Percentiles rank a stretch among this genome's conserved stretches.
phyloP scores from a whole-genome alignment of 192 early-diverging fungal genomes.

The Coemansia sp. region DNA sequence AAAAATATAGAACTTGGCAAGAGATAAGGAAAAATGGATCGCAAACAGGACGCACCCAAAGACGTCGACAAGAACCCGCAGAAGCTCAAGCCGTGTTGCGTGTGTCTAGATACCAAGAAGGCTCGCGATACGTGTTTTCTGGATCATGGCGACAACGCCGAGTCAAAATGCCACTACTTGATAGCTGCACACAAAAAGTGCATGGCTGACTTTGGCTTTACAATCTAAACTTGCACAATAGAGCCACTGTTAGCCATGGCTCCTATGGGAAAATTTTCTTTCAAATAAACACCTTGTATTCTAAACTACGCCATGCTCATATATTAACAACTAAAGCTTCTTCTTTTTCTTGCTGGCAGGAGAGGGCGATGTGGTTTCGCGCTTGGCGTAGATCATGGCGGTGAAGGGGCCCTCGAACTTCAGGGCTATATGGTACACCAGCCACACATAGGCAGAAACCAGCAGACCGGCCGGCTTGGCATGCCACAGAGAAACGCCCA shows the following conservation, averaged over 20 bases:
- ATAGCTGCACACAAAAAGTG: conserved; percentile 86
- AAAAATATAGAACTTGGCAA: too few relatives aligned
- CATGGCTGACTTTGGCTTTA: conserved; percentile 93
- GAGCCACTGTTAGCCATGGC: too few relatives aligned
- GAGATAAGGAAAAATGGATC: too few relatives aligned
- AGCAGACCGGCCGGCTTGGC: conserved; percentile 68
- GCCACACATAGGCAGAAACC: conserved; percentile 65
- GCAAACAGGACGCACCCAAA: conserved; percentile 4
- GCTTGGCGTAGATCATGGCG: conserved; percentile 70
- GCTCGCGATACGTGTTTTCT: conserved; percentile 87
- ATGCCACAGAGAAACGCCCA: conserved; percentile 80
- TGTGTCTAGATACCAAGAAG: conserved; percentile 93
- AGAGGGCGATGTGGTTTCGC: conserved; percentile 26
- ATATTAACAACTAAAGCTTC: conserved; percentile 22
- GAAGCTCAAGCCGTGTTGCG: conserved; percentile 87
- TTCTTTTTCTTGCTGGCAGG: conserved; percentile 23
- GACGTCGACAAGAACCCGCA: not conserved
- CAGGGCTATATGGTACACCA: conserved; percentile 75
- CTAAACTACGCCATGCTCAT: not conserved
- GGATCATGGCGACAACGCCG: conserved; percentile 62
- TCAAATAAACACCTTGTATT: not conserved
- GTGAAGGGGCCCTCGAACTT: conserved; percentile 83
- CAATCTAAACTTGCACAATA: conserved; percentile 55
- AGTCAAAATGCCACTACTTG: conserved; percentile 84
- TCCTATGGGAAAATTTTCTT: too few relatives aligned